Base-by-base conservation (phyloP, 1,139 yeast genomes). In the Hansenula anomala region DNA sequence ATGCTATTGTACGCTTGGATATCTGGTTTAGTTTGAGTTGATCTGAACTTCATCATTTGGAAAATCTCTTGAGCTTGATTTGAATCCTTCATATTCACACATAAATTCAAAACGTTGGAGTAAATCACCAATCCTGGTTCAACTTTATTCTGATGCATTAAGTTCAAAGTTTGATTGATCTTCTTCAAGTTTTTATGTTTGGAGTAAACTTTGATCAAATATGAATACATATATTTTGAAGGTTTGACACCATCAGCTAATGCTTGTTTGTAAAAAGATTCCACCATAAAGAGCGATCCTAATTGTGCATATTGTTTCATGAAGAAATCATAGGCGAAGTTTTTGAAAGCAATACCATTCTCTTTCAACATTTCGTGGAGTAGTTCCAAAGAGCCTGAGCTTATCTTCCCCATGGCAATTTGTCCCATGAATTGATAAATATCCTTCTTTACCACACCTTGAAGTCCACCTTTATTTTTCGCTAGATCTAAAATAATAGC, bases 21-120 rank as follows among this genome's bases (percentile, higher is more conserved):
- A 36, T 79, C 83, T 0, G 97, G 97, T 38, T 75, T 73, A 3
- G 87, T 75, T 25, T 65, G 61, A 7, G 68, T 56, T 1, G 94
- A 78, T 46, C 83, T 61, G 56, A 86, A 90, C 58, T 88, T 90
- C 89, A 92, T 81, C 46, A 88, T 77, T 51, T 84, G 92, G 58
- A 92, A 92, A 2, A 86, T 68, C 37, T 80, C 78, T 41, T 76
- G 73, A 0, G 96, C 96, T 47, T 76, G 79, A 27, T 69, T 61
- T 47, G 70, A 78, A 43, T 79, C 73, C 19, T 65, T 64, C 18
- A 75, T 55, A 42, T 77, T 71, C 4, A 80, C 78, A 53, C 86
- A 81, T 17, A 88, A 73, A 44, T 82, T 81, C 38, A 89, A 59
- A 2, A 88, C 69, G 20, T 79, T 75, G 2, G 85, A 72, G 51